These are phyloP conservation scores for Monosporascus sp. DNA, from an alignment of 2,329 filamentous ascomycete species.

Conservation along the genomic window DNA sequence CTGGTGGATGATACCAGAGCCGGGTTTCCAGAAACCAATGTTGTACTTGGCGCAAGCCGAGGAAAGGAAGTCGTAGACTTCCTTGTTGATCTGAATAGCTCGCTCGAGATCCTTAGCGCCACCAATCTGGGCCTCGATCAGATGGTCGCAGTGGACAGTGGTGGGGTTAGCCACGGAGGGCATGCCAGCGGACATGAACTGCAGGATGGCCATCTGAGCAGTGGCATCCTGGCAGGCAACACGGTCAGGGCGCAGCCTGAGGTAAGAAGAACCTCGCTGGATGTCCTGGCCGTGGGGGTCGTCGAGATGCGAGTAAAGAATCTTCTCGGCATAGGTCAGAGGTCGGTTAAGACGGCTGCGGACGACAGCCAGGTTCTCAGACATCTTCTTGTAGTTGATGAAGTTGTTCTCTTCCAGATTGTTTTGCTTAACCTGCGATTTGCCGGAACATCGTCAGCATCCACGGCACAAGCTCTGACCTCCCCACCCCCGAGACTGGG, in stretches of 20 bases:
- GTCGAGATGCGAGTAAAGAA: constrained; percentile 97
- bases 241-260: constrained; percentile 93
- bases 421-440: constrained; percentile 75
- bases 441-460: constrained; percentile 22
- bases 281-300: constrained; percentile 95
- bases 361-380: constrained; percentile 90
- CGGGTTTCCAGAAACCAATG: constrained; percentile 99
- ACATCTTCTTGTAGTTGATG: constrained; percentile 99
- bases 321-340: constrained; percentile 95
- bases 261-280: constrained; percentile 89
- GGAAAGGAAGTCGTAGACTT: constrained; percentile 96
- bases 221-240: constrained; percentile 99
- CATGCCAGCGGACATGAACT: constrained; percentile 99
- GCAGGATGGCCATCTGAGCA: constrained; percentile 98
- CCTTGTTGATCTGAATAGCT: constrained; percentile 93
- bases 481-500: neutral
- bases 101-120: constrained; percentile 89
- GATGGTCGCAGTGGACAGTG: constrained; percentile 97
- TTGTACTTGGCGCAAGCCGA: constrained; percentile 97
- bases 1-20: constrained; percentile 99
- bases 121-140: constrained; percentile 96
- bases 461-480: neutral
- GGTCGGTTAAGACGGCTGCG: constrained; percentile 85
- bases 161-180: constrained; percentile 88
- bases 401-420: constrained; percentile 94